Base-by-base conservation (phyloP, 1,284 basidiomycete species). In the Athelia sp. region DNA sequence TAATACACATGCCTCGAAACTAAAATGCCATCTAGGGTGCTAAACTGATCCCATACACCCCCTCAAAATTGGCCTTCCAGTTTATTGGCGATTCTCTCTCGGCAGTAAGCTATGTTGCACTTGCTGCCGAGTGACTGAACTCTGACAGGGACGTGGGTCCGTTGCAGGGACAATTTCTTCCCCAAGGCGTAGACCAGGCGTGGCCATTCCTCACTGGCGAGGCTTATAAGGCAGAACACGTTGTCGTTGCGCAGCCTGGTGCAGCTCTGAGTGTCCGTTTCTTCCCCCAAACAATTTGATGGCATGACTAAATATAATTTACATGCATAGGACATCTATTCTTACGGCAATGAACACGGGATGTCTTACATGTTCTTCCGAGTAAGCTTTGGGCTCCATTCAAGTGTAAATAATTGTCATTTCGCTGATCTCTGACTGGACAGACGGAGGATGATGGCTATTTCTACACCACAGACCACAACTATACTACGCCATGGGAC, bases 31-130 rank as follows among this genome's bases (percentile, higher is more conserved):
- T 49, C 3, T 48, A 79, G 76, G 78, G 70, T 40, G 77, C 78
- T 4, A 52, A 56, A 13, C 58, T 81, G 0, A 61, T 73, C 3
- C 72, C 74, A 1, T 81, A 79, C 56, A 64, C 56, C 9, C 75
- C 75, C 0, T 74, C 74, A 1, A 67, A 67, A 34, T 60, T 79
- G 10, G 61, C 65, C 1, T 79, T 81, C 54, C 78, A 80, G 52
- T 79, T 79, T 57, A 79, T 83, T 43, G 79, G 79, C 0, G 79
- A 82, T 54, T 81, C 79, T 1, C 62, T 81, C 3, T 80, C 78
- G 11, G 74, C 79, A 22, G 78, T 79, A 56, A 50, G 70, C 57
- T 29, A 17, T 13, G 24, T 22, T 18, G 18, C 18, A 14, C 43
- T 32, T 18, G 26, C 19, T 8, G 34, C 17, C 4, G 4, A 47